Base-by-base conservation (phyloP, 805 yeast species). In the Starmerella lactis-condensi region DNA sequence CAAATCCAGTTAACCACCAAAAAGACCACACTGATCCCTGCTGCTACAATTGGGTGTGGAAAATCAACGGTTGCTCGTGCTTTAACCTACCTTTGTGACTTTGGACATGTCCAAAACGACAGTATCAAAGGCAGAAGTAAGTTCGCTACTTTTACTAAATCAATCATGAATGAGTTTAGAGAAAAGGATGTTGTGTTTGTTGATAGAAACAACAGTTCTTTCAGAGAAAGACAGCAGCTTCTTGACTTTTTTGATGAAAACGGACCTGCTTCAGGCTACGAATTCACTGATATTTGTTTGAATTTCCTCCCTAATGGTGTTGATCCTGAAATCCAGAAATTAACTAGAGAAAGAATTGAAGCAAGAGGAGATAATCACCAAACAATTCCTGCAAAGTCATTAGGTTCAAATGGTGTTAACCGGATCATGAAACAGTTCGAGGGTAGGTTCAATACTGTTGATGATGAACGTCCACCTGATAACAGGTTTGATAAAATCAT, bases 31-130 rank as follows among this genome's bases (percentile, higher is more conserved):
- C 45, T 89, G 3, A 66, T 81, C 1, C 85, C 96, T 1, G 69
- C 83, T 3, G 82, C 95, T 0, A 81, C 93, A 0, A 67, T 85
- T 31, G 96, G 96, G 0, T 79, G 94, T 52, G 98, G 98, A 6
- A 89, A 89, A 48, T 82, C 95, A 0, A 81, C 95, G 0, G 66
- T 77, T 0, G 68, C 77, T 5, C 48, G 67, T 22, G 71, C 83
- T 0, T 56, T 89, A 24, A 38, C 45, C 1, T 46, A 60, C 7
- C 50, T 83, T 7, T 72, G 59, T 33, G 72, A 73, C 1, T 75
- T 92, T 74, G 73, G 66, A 0, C 76, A 73, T 43, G 60, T 77
- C 8, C 93, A 81, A 50, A 89, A 81, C 53, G 96, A 85, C 53
- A 68, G 77, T 41, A 58, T 77, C 16, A 55, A 31, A 7, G 33